Percentiles rank a stretch among this genome's conserved stretches.
These are phyloP conservation scores for Ganoderma leucocontextum DNA, from an alignment of 1,284 basidiomycete genomes.

Conservation along the genomic window DNA sequence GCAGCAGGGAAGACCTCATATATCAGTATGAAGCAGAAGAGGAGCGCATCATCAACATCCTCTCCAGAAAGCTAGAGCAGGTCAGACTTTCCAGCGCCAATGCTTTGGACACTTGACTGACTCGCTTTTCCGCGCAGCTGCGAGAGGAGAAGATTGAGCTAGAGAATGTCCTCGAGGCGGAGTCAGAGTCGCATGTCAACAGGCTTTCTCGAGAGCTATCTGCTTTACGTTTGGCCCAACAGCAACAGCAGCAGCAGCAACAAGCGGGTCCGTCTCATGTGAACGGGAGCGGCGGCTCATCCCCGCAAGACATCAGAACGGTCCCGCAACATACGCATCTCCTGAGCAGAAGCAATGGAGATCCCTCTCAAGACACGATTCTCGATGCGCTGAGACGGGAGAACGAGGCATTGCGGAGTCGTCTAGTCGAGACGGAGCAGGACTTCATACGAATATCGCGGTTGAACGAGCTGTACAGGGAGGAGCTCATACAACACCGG, in stretches of 20 bases:
- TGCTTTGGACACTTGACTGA: neutral
- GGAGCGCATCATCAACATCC: slow-evolving; percentile 82
- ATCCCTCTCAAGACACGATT: slow-evolving; percentile 68
- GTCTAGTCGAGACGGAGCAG: slow-evolving; percentile 74
- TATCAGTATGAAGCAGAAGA: slow-evolving; percentile 89
- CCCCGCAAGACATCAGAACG: slow-evolving; percentile 40
- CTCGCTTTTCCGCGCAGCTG: slow-evolving; percentile 52
- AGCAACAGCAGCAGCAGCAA: slow-evolving; percentile 46
- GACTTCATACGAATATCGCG: slow-evolving; percentile 76
- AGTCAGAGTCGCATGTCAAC: slow-evolving; percentile 82
- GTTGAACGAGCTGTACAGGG: slow-evolving; percentile 82
- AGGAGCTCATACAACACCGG: slow-evolving; percentile 80
- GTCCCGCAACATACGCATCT: slow-evolving; percentile 29
- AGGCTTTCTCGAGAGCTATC: slow-evolving; percentile 73
- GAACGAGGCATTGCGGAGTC: slow-evolving; percentile 73
- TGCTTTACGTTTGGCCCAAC: slow-evolving; percentile 65
- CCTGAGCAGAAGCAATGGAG: slow-evolving; percentile 45
- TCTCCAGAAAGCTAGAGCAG: slow-evolving; percentile 82
- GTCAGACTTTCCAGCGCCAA: slow-evolving; percentile 47
- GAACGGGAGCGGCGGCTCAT: slow-evolving; percentile 44
- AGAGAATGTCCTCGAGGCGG: slow-evolving; percentile 81
- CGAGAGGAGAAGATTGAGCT: slow-evolving; percentile 84
- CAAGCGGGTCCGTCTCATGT: slow-evolving; percentile 33
- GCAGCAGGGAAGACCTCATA: slow-evolving; percentile 74
- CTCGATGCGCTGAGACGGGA: slow-evolving; percentile 77